Conservation (phyloP, 148 eudicot species). For the Gaultheria prostrata region DNA sequence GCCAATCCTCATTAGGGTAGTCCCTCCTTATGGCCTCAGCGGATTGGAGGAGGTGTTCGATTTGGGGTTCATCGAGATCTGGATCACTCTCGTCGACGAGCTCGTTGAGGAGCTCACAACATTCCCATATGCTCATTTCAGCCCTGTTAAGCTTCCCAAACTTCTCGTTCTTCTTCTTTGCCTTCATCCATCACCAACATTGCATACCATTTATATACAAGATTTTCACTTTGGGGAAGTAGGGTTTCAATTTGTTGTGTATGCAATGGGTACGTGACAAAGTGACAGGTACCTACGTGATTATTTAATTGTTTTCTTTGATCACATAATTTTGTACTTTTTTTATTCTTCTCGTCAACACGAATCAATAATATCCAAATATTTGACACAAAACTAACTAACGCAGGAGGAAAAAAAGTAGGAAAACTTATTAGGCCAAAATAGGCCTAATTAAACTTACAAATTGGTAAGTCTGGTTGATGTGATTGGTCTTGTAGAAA, state of each 20-base stretch:
- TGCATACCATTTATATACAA: background rate
- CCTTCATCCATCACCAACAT: constrained; percentile 4
- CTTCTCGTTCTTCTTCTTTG: constrained; percentile 11
- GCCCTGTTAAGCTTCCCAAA: constrained; percentile 14
- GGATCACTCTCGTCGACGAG: constrained; percentile 31
- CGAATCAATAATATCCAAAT: no score
- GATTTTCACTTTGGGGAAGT: background rate
- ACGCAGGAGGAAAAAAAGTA: no score
- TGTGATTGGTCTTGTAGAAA: constrained; percentile 51
- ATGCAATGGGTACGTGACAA: no score
- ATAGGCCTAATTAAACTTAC: constrained; percentile 30
- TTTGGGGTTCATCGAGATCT: constrained; percentile 34
- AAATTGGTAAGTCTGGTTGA: constrained; percentile 55
- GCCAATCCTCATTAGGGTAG: constrained; percentile 32
- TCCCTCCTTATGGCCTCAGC: constrained; percentile 32
- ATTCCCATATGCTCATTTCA: constrained; percentile 33
- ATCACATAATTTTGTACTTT: no score
- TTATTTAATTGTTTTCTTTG: no score
- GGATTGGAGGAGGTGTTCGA: constrained; percentile 30
- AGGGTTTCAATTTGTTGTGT: background rate
- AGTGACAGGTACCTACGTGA: no score
- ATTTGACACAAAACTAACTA: no score
- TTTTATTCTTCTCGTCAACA: no score
- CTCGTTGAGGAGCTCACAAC: constrained; percentile 27
- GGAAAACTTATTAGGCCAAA: no score